phyloP scores from a whole-genome alignment of 2,329 filamentous ascomycete species.

The Clonostachys sp. region DNA sequence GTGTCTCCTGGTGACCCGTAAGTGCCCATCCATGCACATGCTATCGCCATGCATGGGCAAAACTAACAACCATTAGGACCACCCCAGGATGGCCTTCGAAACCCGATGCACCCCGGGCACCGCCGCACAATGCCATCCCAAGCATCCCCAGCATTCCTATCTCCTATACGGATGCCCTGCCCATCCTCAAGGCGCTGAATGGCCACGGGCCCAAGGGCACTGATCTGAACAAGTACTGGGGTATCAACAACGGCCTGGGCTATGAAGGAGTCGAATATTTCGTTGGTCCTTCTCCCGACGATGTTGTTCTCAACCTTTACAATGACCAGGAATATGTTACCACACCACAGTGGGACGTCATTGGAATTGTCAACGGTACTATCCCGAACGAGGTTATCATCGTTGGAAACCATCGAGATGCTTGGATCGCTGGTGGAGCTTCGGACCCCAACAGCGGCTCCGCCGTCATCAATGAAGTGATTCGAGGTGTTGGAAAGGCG shows the following conservation, averaged over 20 bases:
- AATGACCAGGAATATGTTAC: conserved; percentile 81
- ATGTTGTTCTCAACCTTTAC: conserved; percentile 65
- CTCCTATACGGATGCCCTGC: conserved; percentile 81
- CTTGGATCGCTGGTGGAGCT: conserved; percentile 83
- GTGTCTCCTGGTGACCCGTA: conserved; percentile 65
- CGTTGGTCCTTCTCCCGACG: conserved; percentile 74
- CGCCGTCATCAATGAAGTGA: conserved; percentile 72
- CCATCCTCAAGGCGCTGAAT: conserved; percentile 85
- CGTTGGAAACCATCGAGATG: conserved; percentile 88
- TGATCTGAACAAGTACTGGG: conserved; percentile 71
- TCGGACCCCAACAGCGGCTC: conserved; percentile 81
- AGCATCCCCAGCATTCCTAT: conserved; percentile 89
- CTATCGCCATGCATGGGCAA: background rate
- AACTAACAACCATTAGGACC: conserved; percentile 41
- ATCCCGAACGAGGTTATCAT: conserved; percentile 82
- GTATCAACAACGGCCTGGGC: conserved; percentile 63
- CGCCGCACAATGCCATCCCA: conserved; percentile 67
- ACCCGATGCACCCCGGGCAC: conserved; percentile 74
- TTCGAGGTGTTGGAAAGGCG: conserved; percentile 69
- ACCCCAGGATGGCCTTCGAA: conserved; percentile 93
- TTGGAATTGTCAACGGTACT: conserved; percentile 86
- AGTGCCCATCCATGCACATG: conserved; percentile 3
- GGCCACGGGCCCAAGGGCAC: conserved; percentile 76
- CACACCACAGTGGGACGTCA: conserved; percentile 85
- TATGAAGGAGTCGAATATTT: conserved; percentile 82